These are phyloP conservation scores for Phaseolus lunatus DNA, from an alignment of 306 rosid species.

Conservation along the genomic window DNA sequence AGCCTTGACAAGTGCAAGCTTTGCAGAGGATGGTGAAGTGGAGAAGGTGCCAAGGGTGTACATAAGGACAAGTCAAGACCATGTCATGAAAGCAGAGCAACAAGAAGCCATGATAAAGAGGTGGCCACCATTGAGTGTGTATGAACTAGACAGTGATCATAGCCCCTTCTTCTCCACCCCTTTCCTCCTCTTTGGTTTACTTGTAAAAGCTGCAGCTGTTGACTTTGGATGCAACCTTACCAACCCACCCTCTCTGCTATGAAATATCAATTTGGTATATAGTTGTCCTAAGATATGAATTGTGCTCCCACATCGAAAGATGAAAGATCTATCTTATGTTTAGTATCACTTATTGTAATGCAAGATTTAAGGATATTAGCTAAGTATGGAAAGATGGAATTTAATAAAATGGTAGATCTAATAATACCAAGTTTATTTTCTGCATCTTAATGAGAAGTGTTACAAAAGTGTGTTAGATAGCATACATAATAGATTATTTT, in stretches of 20 bases:
- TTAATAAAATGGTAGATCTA: too few species aligned
- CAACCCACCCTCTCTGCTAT: not conserved
- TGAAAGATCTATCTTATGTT: too few species aligned
- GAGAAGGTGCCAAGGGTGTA: slow-evolving; percentile 72
- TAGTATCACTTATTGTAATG: too few species aligned
- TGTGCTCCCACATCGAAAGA: too few species aligned
- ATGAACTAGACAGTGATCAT: slow-evolving; percentile 80
- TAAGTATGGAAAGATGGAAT: too few species aligned
- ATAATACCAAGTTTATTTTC: too few species aligned
- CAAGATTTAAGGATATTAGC: too few species aligned
- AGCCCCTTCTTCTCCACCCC: slow-evolving; percentile 87
- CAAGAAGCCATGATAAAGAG: slow-evolving; percentile 82
- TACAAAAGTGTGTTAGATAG: too few species aligned
- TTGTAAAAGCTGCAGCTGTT: slow-evolving; percentile 68
- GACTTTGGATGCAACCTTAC: slow-evolving; percentile 53
- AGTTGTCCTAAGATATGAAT: too few species aligned
- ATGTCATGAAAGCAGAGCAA: slow-evolving; percentile 71
- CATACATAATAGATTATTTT: too few species aligned
- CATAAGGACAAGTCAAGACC: slow-evolving; percentile 74
- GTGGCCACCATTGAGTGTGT: slow-evolving; percentile 74
- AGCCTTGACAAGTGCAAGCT: slow-evolving; percentile 64
- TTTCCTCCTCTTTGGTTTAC: slow-evolving; percentile 77
- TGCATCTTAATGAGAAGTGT: too few species aligned
- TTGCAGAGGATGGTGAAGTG: slow-evolving; percentile 44
- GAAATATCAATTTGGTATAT: not conserved